Evolutionary conservation across 2,329 filamentous ascomycete genomes (phyloP).

Genomic region (Fusarium keratoplasticum): DNA sequence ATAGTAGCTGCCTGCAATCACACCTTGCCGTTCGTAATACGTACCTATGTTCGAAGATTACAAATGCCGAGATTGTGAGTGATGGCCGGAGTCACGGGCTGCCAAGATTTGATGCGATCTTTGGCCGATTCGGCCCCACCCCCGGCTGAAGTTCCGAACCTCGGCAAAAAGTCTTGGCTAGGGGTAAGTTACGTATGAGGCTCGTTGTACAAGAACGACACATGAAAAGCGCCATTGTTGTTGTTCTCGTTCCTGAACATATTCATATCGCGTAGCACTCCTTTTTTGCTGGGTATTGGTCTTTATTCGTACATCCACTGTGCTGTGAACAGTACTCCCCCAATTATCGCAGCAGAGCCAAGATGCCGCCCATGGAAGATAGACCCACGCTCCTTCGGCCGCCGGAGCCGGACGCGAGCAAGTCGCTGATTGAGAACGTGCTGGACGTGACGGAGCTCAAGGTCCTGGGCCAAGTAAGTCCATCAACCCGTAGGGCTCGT

Average conservation of each 20-base stretch:
- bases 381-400: conserved; percentile 69
- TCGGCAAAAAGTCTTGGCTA: conserved; percentile 34
- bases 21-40: not conserved
- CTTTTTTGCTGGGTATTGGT: not conserved
- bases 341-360: conserved; percentile 1
- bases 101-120: conserved; percentile 11
- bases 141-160: conserved; percentile 28
- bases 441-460: conserved; percentile 85
- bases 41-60: not conserved
- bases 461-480: conserved; percentile 77
- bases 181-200: conserved; percentile 29
- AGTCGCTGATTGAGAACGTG: conserved; percentile 88
- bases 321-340: not conserved
- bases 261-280: not conserved
- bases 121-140: conserved; percentile 33
- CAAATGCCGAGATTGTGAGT: conserved; percentile 1
- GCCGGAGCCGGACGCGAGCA: conserved; percentile 76
- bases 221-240: conserved; percentile 25
- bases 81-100: conserved; percentile 16
- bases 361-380: conserved; percentile 42
- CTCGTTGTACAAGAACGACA: conserved; percentile 14
- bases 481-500: too few relatives aligned
- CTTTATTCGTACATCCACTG: not conserved
- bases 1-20: conserved; percentile 7
- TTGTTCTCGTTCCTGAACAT: conserved; percentile 5